Percentiles rank a stretch among this genome's conserved stretches.
Evolutionary conservation across 108 stramenopile species (phyloP).

Genomic region (Schizochytrium sp.): DNA sequence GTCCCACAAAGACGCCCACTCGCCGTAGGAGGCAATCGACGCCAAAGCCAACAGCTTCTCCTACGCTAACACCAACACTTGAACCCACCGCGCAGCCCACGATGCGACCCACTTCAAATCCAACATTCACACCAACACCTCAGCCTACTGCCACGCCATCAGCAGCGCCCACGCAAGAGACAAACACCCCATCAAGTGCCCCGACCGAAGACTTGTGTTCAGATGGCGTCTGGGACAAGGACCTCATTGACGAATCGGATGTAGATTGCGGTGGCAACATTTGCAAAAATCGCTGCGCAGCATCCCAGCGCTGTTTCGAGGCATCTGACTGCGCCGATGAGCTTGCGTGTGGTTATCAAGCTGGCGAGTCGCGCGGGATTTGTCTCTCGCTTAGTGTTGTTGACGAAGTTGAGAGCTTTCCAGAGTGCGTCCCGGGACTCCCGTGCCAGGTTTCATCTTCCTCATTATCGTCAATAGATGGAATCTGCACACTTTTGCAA

Average conservation of each 20-base stretch:
- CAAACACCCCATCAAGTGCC: background rate
- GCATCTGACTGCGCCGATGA: background rate
- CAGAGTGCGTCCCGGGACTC: background rate
- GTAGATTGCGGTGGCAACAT: background rate
- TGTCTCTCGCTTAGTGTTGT: background rate
- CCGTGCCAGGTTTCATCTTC: background rate
- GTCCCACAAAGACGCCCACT: too few relatives aligned
- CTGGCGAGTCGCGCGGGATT: background rate
- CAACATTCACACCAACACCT: background rate
- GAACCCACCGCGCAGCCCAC: background rate
- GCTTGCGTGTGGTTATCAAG: background rate
- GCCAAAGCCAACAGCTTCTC: background rate
- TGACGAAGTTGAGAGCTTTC: background rate
- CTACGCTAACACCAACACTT: background rate
- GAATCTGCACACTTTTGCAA: background rate
- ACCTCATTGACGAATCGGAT: background rate
- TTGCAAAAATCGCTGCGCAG: background rate
- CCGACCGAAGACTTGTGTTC: background rate
- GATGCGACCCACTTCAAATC: too few relatives aligned
- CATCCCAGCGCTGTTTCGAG: background rate
- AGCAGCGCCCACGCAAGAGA: background rate
- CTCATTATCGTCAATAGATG: background rate
- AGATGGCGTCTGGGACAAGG: background rate
- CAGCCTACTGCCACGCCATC: background rate
- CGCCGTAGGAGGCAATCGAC: background rate